phyloP scores from a whole-genome alignment of 176 grass and related monocot genomes.

The Puya raimondii region DNA sequence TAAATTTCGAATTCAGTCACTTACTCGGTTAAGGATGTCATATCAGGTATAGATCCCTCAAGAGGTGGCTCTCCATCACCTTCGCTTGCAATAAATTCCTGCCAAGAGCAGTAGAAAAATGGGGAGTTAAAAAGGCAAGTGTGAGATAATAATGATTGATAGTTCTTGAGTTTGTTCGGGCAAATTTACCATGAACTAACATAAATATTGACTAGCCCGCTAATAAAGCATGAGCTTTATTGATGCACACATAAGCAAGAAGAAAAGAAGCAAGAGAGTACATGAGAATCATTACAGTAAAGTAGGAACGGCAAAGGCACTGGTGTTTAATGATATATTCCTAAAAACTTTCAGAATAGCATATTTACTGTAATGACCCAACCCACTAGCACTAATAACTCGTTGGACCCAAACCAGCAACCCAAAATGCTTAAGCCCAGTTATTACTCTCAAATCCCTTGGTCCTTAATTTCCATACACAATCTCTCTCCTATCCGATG shows the following conservation, averaged over 20 bases:
- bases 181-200: background rate
- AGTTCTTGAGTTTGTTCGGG: background rate
- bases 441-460: too few relatives aligned
- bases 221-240: background rate
- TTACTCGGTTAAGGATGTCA: constrained; percentile 95
- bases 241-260: background rate
- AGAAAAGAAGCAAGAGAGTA: background rate
- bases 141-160: background rate
- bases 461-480: too few relatives aligned
- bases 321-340: too few relatives aligned
- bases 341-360: too few relatives aligned
- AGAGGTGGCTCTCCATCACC: constrained; percentile 82
- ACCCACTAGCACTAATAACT: too few relatives aligned
- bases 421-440: too few relatives aligned
- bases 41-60: constrained; percentile 93
- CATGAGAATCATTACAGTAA: background rate
- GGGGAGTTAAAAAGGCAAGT: background rate
- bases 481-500: too few relatives aligned
- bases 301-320: background rate
- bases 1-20: constrained; percentile 11
- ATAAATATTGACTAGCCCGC: too few relatives aligned
- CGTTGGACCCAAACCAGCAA: too few relatives aligned
- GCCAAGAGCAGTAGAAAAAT: constrained; percentile 18
- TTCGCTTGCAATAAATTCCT: constrained; percentile 86
- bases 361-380: too few relatives aligned